These are phyloP conservation scores for Clonostachys sp. DNA, from an alignment of 2,329 filamentous ascomycete genomes.

Conservation along the genomic window DNA sequence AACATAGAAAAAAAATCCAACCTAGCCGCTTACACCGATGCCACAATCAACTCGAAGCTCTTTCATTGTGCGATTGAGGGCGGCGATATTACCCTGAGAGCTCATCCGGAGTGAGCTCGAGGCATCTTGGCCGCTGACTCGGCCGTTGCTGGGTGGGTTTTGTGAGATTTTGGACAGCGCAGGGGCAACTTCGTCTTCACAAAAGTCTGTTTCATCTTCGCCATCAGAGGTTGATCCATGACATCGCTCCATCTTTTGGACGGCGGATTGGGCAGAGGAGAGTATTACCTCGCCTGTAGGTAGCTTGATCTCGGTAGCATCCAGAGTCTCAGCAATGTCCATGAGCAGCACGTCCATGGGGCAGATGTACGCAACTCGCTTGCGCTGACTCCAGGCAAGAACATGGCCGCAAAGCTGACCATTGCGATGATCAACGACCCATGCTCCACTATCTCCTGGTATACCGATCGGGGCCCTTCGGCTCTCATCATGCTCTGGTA, in stretches of 20 bases:
- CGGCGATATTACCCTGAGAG: not conserved
- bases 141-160: no score
- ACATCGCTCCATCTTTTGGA: no score
- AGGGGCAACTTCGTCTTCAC: no score
- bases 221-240: no score
- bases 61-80: slow-evolving; percentile 20
- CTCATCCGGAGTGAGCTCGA: no score
- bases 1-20: not conserved
- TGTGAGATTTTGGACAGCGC: no score
- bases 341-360: slow-evolving; percentile 88
- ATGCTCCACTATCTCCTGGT: slow-evolving; percentile 88
- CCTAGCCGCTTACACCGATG: slow-evolving; percentile 20
- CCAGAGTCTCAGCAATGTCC: slow-evolving; percentile 77
- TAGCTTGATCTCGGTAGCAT: slow-evolving; percentile 65
- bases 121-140: no score
- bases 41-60: slow-evolving; percentile 22
- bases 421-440: slow-evolving; percentile 78
- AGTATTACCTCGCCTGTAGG: slow-evolving; percentile 53
- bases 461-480: slow-evolving; percentile 48
- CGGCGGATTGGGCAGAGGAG: slow-evolving; percentile 8
- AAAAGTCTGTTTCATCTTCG: no score
- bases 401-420: slow-evolving; percentile 86
- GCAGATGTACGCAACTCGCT: slow-evolving; percentile 83
- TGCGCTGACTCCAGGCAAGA: slow-evolving; percentile 78
- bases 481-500: slow-evolving; percentile 8